Evolutionary conservation across 2,329 filamentous ascomycete genomes (phyloP).

Genomic region (Blumeriella jaapii): DNA sequence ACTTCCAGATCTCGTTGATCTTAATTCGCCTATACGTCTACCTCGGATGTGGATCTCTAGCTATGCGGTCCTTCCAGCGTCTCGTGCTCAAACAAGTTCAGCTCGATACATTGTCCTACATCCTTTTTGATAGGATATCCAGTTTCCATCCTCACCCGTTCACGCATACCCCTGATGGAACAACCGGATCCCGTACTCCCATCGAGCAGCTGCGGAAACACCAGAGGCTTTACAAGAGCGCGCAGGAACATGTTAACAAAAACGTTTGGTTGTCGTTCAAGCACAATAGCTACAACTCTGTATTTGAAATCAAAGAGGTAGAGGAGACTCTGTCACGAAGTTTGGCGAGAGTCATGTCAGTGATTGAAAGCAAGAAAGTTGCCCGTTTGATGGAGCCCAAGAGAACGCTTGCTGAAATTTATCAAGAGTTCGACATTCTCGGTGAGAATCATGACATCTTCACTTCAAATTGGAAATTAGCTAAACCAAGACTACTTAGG

Average conservation of each 20-base stretch:
- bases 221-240: conserved; percentile 21
- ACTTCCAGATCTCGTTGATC: conserved; percentile 30
- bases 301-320: conserved; percentile 26
- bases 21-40: conserved; percentile 29
- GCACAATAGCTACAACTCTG: conserved; percentile 26
- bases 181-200: conserved; percentile 14
- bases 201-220: conserved; percentile 20
- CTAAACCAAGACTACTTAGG: background rate
- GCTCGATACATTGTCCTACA: conserved; percentile 30
- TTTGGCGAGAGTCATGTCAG: conserved; percentile 19
- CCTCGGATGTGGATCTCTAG: conserved; percentile 29
- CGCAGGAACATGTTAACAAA: conserved; percentile 20
- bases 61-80: conserved; percentile 28
- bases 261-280: conserved; percentile 25
- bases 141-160: conserved; percentile 29
- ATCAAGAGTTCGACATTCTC: conserved; percentile 21
- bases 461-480: background rate
- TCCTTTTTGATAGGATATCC: conserved; percentile 30
- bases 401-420: conserved; percentile 6
- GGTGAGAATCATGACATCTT: conserved; percentile 16
- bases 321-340: conserved; percentile 19
- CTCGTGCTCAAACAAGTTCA: conserved; percentile 32
- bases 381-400: conserved; percentile 17
- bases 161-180: conserved; percentile 11
- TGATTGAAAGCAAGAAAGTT: conserved; percentile 24